Evolutionary conservation across 768 basidiomycete species (phyloP), one percentile per base, ranked within the genome.

Genomic region (Kondoa subrosea): DNA sequence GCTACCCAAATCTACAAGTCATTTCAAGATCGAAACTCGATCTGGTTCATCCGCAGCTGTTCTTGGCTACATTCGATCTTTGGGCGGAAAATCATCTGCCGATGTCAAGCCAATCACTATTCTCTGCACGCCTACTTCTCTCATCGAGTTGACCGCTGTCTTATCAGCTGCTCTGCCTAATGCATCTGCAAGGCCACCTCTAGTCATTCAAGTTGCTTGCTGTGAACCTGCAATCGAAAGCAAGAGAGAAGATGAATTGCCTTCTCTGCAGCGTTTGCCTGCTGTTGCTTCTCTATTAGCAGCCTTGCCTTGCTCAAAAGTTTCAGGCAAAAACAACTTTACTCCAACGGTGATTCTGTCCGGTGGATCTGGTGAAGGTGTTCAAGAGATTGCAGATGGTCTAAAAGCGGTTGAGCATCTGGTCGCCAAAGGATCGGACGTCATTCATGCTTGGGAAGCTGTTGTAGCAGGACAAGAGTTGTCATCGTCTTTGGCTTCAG

Each of bases 401-500:
- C 81, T 89, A n/a, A 91, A 91, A 79, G 81, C 80, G 68, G 77
- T 87, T 63, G 58, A 68, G 27, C 60, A 34, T 1, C 80, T 81
- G 17, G 76, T 66, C 15, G 34, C 65, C 58, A 67, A 63, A 62
- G 50, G 78, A 25, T 82, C 79, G 56, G 89, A 93, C 77, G 85
- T 88, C 67, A 81, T 91, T 66, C 91, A 96, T 76, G 79, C 96
- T 56, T 91, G 97, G 75, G 91, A 97, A 77, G 88, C 93, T 72
- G 82, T 88, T 74, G 83, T 84, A 69, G 81, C 85, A 33, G 81
- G 85, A 34, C 85, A 93, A 29, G 91, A 97, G 78, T 78, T 83
- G 34, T 84, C 87, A 1, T 27, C 62, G 1, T 59, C 15, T 17
- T 33, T 63, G 26, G 61, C 16, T 15, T 33, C 30, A 21, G 82